Evolutionary conservation across 768 basidiomycete genomes (phyloP), one percentile per base, ranked within the genome.

Genomic region (Suillus sp.): DNA sequence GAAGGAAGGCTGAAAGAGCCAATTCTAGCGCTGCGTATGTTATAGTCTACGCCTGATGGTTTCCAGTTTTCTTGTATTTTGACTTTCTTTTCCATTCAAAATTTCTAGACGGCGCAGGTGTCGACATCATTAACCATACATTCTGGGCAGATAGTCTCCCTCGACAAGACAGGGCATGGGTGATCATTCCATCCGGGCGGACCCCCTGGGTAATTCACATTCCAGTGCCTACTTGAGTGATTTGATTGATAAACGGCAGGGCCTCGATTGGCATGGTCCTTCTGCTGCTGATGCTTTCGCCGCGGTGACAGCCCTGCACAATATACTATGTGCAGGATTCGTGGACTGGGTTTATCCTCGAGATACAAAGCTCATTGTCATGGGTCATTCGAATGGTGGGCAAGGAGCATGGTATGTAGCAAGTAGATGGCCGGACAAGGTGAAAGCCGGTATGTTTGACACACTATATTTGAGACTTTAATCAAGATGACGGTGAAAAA

Each of bases 331-430:
- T 4, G 64, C 53, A 62, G 64, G 63, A 35, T 84, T 83, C 84
- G 68, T 73, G 61, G 43, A 69, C 18, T 84, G 83, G 79, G 66
- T 63, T 20, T 79, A 84, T 48, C 64, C 69, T 35, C 16, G 68
- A 0, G 66, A 78, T 34, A 79, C 81, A 3, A 79, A 78, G 34
- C 84, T 86, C 9, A 77, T 90, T n/a, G 70, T 95, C n/a, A 78
- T 95, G 38, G 95, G 95, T 0, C 95, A 97, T 72, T 96, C 94
- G 3, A 97, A 97, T 72, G 95, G 95, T 34, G 95, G 94, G 14
- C 95, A 96, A 74, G 95, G 95, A 0, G 81, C 88, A 2, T 95
- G 93, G 91, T 88, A 93, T 72, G 70, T 91, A 20, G 86, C 90
- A 16, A 83, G 87, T 32, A 80, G 90, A 65, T 91, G 84, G 74